Evolutionary conservation across 768 basidiomycete species (phyloP).

Genomic region (Amyloporia xantha): DNA sequence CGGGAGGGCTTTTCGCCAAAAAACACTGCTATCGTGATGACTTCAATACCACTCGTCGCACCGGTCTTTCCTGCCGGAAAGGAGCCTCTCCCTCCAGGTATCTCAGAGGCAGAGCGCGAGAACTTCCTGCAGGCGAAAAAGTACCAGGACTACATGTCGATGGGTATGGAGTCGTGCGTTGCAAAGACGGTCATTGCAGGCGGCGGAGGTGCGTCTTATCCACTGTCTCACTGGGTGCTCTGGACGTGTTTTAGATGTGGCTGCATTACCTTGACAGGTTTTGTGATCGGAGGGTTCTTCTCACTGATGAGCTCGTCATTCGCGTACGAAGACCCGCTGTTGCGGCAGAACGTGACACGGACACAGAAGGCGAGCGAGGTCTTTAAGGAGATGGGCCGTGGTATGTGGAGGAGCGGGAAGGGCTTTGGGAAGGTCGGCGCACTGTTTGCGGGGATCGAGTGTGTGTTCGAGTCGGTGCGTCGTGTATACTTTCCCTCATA

Average conservation of each 20-base stretch:
- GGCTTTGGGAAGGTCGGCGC: conserved; percentile 94
- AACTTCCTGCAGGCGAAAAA: conserved; percentile 64
- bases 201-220: conserved; percentile 61
- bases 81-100: conserved; percentile 81
- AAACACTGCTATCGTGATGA: conserved; percentile 9
- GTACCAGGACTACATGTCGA: conserved; percentile 63
- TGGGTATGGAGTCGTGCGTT: conserved; percentile 82
- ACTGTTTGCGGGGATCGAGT: conserved; percentile 92
- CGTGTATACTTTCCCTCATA: neutral
- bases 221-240: neutral
- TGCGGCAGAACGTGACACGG: conserved; percentile 57
- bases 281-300: conserved; percentile 92
- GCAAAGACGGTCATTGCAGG: conserved; percentile 79
- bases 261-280: conserved; percentile 44
- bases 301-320: conserved; percentile 95
- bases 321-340: conserved; percentile 88
- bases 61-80: conserved; percentile 82
- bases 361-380: conserved; percentile 78
- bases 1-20: neutral
- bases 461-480: conserved; percentile 87
- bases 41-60: conserved; percentile 37
- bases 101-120: conserved; percentile 72
- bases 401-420: conserved; percentile 86
- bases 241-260: conserved; percentile 15
- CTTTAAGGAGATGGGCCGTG: conserved; percentile 90